phyloP scores from a whole-genome alignment of 1,139 yeast species.

The Saccharomyces hybrid region DNA sequence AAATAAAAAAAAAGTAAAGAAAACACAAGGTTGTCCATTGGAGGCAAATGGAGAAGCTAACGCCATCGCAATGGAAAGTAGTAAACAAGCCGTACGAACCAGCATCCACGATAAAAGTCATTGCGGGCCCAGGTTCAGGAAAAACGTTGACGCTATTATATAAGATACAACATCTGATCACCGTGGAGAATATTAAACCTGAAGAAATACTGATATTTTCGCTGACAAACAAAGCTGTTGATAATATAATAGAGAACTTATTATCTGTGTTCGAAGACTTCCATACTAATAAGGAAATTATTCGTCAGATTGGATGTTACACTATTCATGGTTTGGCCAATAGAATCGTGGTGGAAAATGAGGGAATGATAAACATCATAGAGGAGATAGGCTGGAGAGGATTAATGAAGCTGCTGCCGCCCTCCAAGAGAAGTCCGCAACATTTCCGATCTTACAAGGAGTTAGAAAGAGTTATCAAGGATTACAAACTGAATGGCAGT shows the following conservation, averaged over 20 bases:
- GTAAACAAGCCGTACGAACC: conserved; percentile 35
- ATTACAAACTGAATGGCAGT: conserved; percentile 23
- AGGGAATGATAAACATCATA: conserved; percentile 35
- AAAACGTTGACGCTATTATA: conserved; percentile 57
- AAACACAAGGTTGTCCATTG: not conserved
- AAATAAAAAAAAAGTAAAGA: not conserved
- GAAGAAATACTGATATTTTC: conserved; percentile 54
- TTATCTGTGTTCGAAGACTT: conserved; percentile 31
- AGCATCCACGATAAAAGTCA: conserved; percentile 40
- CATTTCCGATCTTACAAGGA: conserved; percentile 14
- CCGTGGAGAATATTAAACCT: conserved; percentile 38
- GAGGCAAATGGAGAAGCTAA: conserved; percentile 11
- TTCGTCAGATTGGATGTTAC: conserved; percentile 37
- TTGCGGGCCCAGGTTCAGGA: conserved; percentile 75
- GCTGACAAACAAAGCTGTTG: conserved; percentile 64
- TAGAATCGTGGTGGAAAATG: conserved; percentile 39
- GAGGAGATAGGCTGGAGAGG: conserved; percentile 49
- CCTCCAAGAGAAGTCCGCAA: conserved; percentile 18
- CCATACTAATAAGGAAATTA: conserved; percentile 21
- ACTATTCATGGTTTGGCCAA: conserved; percentile 64
- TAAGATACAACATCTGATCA: conserved; percentile 45
- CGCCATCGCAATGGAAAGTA: conserved; percentile 36
- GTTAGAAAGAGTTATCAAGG: conserved; percentile 34
- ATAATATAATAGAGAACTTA: conserved; percentile 41
- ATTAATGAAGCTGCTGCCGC: conserved; percentile 27